Conservation (phyloP, 2,329 filamentous ascomycete species). For the Trichoderma semiorbis region DNA sequence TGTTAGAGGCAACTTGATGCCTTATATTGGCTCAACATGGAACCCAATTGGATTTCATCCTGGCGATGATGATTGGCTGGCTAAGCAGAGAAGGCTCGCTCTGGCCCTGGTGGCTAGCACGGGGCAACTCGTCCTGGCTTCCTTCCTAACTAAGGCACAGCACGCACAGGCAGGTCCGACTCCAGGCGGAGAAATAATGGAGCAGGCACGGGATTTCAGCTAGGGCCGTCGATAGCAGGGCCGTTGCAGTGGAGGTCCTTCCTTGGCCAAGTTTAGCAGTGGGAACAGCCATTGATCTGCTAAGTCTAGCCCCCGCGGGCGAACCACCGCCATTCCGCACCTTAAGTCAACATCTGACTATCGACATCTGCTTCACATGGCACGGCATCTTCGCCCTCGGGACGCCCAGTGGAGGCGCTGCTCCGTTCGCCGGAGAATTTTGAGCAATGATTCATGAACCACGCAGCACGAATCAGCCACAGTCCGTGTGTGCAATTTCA, state of each 20-base stretch:
- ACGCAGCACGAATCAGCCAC: background rate
- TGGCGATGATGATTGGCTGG: background rate
- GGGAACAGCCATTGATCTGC: background rate
- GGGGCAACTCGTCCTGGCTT: background rate
- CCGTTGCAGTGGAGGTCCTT: background rate
- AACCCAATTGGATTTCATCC: background rate
- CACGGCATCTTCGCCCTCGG: background rate
- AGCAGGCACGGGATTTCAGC: background rate
- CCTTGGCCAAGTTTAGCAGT: background rate
- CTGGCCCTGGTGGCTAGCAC: background rate
- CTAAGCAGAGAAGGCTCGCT: background rate
- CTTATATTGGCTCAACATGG: background rate
- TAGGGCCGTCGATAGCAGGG: background rate
- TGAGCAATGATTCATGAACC: background rate
- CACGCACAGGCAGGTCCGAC: background rate
- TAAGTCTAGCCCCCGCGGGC: background rate
- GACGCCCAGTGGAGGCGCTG: background rate
- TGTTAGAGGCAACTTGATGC: background rate
- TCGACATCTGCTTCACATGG: background rate
- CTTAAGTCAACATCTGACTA: background rate
- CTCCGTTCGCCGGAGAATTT: background rate
- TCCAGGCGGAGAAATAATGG: constrained; percentile 9
- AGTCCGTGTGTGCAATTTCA: background rate
- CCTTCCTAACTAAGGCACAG: background rate
- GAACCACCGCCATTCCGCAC: background rate